Evolutionary conservation across 2,329 filamentous ascomycete genomes (phyloP), one percentile per base, ranked within the genome.

Genomic region (Fusarium graminum): DNA sequence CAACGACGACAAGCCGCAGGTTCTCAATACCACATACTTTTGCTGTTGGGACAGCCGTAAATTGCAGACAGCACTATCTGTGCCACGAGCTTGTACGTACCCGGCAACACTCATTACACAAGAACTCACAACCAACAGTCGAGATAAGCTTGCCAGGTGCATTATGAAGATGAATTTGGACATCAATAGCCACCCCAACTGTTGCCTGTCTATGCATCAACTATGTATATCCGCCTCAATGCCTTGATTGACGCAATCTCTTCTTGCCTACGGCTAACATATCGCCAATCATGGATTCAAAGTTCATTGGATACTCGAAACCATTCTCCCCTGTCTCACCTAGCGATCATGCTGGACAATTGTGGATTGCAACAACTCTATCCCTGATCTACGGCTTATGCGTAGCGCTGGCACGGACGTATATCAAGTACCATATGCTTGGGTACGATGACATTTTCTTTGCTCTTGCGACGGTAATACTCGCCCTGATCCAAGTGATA

Each of bases 371-470:
- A 14, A 65, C 68, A 0, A 67, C 69, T 16, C 25, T 71, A 40
- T 67, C 68, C 7, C 53, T 70, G 36, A 69, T 70, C 53, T 70
- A 71, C 53, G 59, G 41, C 26, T 19, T 42, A 14, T 56, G 65
- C 56, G 57, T 71, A 16, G 63, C 51, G 4, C 19, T 46, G 19
- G 59, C 65, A 10, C 53, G 68, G 30, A 45, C 56, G 4, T 70
- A 67, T 19, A 69, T 70, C 55, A 70, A 70, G 39, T 67, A 65
- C n/a, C 34, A 54, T 9, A 70, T 71, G 68, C 56, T 69, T 19
- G 68, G 68, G 2, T 52, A 65, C 13, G 68, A 70, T 11, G 68
- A 71, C 19, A 22, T 40, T 13, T 12, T 70, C 6, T 67, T 63
- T 41, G 49, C 51, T 30, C 16, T 30, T 16, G 68, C 68, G 2